Percentiles rank a stretch among this genome's conserved stretches.
Conservation (phyloP, 768 basidiomycete genomes). For the Phlegmacium glaucopus region DNA sequence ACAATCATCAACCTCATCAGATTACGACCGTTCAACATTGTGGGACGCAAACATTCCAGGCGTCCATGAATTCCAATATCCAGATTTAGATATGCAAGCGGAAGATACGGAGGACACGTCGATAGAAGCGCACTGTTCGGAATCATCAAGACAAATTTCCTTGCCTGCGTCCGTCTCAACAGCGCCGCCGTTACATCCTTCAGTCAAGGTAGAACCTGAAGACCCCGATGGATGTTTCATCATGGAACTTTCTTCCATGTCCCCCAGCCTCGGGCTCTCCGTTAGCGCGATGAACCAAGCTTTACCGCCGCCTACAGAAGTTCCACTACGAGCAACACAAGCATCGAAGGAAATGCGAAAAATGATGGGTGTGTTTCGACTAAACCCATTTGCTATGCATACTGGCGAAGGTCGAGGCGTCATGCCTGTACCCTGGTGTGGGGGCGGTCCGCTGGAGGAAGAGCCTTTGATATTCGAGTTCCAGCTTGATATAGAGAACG, state of each 20-base stretch:
- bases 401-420: conserved; percentile 39
- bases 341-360: conserved; percentile 65
- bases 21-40: conserved; percentile 9
- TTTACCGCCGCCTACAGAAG: conserved; percentile 56
- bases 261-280: neutral
- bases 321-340: conserved; percentile 74
- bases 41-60: conserved; percentile 11
- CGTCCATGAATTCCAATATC: neutral
- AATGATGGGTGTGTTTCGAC: conserved; percentile 76
- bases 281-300: conserved; percentile 30
- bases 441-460: conserved; percentile 54
- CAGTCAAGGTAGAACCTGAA: conserved; percentile 39
- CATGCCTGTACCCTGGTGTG: conserved; percentile 31
- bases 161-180: conserved; percentile 12
- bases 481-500: conserved; percentile 41
- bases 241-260: conserved; percentile 35
- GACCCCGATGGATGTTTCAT: conserved; percentile 40
- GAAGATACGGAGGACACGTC: neutral
- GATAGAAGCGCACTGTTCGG: neutral
- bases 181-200: conserved; percentile 11
- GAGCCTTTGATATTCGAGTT: conserved; percentile 65
- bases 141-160: conserved; percentile 6
- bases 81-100: neutral
- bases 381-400: conserved; percentile 75
- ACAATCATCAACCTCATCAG: conserved; percentile 17